phyloP scores from a whole-genome alignment of 768 basidiomycete species.

The Brasilioporus rufonigricans region DNA sequence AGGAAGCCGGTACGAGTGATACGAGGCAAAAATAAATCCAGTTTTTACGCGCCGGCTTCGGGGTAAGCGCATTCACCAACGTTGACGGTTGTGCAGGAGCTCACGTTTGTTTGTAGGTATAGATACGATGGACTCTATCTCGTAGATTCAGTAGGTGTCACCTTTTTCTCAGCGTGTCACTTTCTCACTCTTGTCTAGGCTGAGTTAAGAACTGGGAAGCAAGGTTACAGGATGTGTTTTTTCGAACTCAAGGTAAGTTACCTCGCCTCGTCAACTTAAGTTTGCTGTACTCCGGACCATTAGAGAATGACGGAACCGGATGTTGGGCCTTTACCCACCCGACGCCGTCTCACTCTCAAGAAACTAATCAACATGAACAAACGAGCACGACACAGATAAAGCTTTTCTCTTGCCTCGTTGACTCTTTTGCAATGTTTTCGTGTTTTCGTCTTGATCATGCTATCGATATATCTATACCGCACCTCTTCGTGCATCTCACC shows the following conservation, averaged over 20 bases:
- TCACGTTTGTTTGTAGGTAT: constrained; percentile 16
- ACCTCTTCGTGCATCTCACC: neutral
- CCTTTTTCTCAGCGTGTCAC: neutral
- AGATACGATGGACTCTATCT: constrained; percentile 34
- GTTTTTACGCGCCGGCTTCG: constrained; percentile 16
- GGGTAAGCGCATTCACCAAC: constrained; percentile 21
- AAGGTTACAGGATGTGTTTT: constrained; percentile 27
- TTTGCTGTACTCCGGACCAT: neutral
- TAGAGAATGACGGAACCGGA: constrained; percentile 28
- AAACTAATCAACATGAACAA: constrained; percentile 17
- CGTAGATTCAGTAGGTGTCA: constrained; percentile 23
- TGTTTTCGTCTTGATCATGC: constrained; percentile 8
- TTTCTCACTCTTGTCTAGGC: constrained; percentile 18
- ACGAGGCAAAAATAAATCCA: constrained; percentile 24
- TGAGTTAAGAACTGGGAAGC: constrained; percentile 14
- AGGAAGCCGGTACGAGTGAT: constrained; percentile 36
- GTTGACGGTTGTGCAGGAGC: neutral
- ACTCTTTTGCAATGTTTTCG: neutral
- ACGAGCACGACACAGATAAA: neutral
- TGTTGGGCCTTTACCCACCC: constrained; percentile 16
- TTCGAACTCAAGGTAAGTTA: constrained; percentile 27
- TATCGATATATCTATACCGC: constrained; percentile 1
- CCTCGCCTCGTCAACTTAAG: neutral
- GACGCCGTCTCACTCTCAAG: constrained; percentile 14
- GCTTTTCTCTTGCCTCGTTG: too few relatives aligned